Evolutionary conservation across 1,284 basidiomycete genomes (phyloP), one percentile per base, ranked within the genome.

Genomic region (Malassezia pachydermatis): DNA sequence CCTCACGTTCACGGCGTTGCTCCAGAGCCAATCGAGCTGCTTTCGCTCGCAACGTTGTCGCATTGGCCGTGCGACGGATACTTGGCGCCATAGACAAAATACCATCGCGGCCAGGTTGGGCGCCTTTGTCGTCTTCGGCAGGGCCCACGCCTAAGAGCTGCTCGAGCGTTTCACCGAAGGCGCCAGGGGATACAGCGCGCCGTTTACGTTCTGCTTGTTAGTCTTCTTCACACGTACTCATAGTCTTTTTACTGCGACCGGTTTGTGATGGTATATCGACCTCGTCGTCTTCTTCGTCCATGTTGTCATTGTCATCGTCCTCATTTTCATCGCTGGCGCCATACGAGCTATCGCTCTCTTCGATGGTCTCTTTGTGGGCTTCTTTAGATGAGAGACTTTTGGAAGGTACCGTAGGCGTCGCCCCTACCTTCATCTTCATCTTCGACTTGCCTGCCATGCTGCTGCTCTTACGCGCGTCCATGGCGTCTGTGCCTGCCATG

Each of bases 11-110:
- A 30, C 56, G 59, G 17, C 59, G 58, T 36, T 69, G 57, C 37
- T 63, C 62, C 16, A 64, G 49, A 0, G 62, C 63, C 19, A 69
- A 53, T 9, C 68, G 58, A 3, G 62, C 61, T 5, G 68, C 68
- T 39, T 64, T 64, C 16, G 63, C 65, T 14, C 55, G 60, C 19
- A 70, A 54, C 10, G 54, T 52, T 8, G 58, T 55, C 4, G 61
- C 61, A 25, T 64, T 60, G 2, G 60, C 62, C 11, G 61, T 59
- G 14, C 58, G 51, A 29, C 65, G 58, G 10, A 70, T 43, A 20
- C 65, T 60, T 2, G 68, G 68, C 4, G 68, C 68, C 16, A 70
- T 58, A 34, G 68, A 67, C 5, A 70, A 53, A 43, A 70, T 70
- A 22, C 28, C 20, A 19, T 50, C 47, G 5, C 37, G 49, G 3